These are phyloP conservation scores for Cladosporium sp. DNA, from an alignment of 2,329 filamentous ascomycete genomes.

Conservation along the genomic window DNA sequence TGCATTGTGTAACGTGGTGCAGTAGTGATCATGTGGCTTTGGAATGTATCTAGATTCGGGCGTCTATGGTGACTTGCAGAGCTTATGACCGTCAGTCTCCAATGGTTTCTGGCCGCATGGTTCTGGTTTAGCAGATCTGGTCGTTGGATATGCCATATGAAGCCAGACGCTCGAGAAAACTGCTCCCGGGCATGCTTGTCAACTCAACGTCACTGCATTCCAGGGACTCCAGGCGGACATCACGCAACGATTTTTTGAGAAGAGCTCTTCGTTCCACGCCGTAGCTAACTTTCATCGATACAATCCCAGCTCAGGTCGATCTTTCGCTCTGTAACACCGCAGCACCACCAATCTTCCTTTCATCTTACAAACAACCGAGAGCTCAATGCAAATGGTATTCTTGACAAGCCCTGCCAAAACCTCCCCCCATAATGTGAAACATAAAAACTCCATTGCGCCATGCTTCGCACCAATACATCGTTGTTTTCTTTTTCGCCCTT, in stretches of 20 bases:
- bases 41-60: background rate
- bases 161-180: too few relatives aligned
- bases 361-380: conserved; percentile 13
- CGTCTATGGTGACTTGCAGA: background rate
- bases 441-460: conserved; percentile 18
- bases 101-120: background rate
- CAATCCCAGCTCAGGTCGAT: background rate
- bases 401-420: conserved; percentile 4
- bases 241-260: background rate
- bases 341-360: background rate
- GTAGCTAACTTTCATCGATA: background rate
- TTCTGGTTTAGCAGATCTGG: background rate
- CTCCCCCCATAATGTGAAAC: conserved; percentile 4
- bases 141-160: background rate
- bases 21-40: background rate
- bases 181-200: too few relatives aligned
- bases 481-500: background rate
- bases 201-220: too few relatives aligned
- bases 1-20: background rate
- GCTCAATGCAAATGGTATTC: conserved; percentile 5
- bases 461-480: conserved; percentile 20
- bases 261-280: background rate
- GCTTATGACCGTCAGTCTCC: background rate
- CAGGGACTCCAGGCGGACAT: background rate
- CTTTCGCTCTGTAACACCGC: background rate